phyloP scores from a whole-genome alignment of 768 basidiomycete genomes.

The Daedalea quercina region DNA sequence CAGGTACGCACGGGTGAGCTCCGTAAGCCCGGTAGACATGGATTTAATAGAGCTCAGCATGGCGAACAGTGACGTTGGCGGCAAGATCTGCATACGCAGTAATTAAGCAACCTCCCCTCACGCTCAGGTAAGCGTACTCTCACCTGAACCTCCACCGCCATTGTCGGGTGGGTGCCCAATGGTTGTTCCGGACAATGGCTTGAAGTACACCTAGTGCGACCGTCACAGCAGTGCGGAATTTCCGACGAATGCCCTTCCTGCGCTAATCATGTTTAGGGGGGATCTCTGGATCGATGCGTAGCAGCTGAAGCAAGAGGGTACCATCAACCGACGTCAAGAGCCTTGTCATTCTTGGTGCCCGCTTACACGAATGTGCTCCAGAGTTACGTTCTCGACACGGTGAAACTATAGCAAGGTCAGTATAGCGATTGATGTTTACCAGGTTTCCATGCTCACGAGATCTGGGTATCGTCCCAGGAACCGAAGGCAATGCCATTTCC shows the following conservation, averaged over 20 bases:
- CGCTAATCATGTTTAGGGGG: conserved; percentile 53
- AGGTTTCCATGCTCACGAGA: conserved; percentile 28
- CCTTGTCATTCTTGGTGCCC: too few species aligned
- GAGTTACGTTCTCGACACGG: conserved; percentile 30
- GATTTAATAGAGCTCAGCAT: conserved; percentile 39
- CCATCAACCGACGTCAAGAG: background rate
- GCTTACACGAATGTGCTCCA: conserved; percentile 40
- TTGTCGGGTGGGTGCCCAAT: conserved; percentile 48
- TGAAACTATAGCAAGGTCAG: conserved; percentile 10
- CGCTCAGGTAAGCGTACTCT: conserved; percentile 30
- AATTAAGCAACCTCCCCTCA: conserved; percentile 30
- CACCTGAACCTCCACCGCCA: conserved; percentile 48
- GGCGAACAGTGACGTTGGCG: conserved; percentile 33
- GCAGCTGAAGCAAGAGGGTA: conserved; percentile 26
- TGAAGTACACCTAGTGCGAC: conserved; percentile 41
- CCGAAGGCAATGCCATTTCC: conserved; percentile 59
- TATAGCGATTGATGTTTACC: too few species aligned
- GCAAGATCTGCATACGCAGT: conserved; percentile 31
- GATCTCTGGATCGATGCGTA: conserved; percentile 38
- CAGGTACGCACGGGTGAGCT: conserved; percentile 37
- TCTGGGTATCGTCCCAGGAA: conserved; percentile 52
- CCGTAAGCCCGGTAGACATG: conserved; percentile 48
- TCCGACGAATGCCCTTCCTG: conserved; percentile 27
- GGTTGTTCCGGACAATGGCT: conserved; percentile 46
- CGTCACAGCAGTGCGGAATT: background rate